These are phyloP conservation scores for Melastoma candidum DNA, from an alignment of 441 rosid species.

Conservation along the genomic window DNA sequence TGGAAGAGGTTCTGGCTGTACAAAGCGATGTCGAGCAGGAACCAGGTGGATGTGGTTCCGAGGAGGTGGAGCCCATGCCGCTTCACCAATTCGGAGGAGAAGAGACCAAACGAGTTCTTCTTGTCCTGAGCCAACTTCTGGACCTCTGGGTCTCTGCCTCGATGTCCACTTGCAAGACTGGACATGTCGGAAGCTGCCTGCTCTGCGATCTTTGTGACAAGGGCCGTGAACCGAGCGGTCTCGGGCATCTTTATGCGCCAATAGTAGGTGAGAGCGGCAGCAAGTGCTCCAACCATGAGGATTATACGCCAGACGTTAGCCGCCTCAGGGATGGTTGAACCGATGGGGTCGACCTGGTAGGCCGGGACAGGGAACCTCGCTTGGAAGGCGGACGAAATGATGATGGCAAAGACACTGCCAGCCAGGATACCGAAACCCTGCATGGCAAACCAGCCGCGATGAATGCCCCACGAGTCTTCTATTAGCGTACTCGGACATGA, in stretches of 20 bases:
- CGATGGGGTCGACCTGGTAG: constrained; percentile 38
- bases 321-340: constrained; percentile 54
- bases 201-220: constrained; percentile 62
- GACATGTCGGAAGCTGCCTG: constrained; percentile 76
- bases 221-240: constrained; percentile 81
- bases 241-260: constrained; percentile 85
- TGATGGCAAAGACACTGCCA: constrained; percentile 57
- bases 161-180: constrained; percentile 38
- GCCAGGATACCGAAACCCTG: constrained; percentile 80
- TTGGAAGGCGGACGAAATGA: constrained; percentile 31
- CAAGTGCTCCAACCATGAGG: constrained; percentile 65
- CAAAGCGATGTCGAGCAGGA: no score
- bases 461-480: constrained; percentile 45
- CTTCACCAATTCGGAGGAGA: constrained; percentile 35
- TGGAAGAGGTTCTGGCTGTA: no score
- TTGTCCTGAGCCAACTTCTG: constrained; percentile 17
- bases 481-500: constrained; percentile 57
- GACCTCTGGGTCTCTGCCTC: constrained; percentile 21
- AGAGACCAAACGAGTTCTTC: constrained; percentile 37
- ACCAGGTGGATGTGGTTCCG: no score
- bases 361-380: constrained; percentile 38
- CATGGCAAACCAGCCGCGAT: constrained; percentile 93
- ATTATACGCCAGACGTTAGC: constrained; percentile 71
- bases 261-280: constrained; percentile 68
- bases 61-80: no score